These are phyloP conservation scores for Clonostachys sp. DNA, from an alignment of 2,329 filamentous ascomycete species.

Conservation along the genomic window DNA sequence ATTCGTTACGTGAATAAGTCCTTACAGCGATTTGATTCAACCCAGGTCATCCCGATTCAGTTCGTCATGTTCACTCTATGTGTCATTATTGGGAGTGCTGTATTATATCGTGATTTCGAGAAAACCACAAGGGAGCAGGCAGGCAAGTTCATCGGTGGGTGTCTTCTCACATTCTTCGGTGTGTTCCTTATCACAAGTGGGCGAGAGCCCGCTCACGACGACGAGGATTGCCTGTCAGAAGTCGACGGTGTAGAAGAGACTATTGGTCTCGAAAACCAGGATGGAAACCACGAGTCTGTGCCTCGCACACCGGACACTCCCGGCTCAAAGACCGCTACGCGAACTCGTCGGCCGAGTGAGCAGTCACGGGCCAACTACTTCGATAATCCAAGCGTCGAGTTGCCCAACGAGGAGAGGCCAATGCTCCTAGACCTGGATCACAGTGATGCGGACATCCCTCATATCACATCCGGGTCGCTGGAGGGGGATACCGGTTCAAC, in stretches of 20 bases:
- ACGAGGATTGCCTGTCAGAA: conserved; percentile 47
- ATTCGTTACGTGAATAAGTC: conserved; percentile 90
- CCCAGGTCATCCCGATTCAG: conserved; percentile 95
- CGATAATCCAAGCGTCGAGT: conserved; percentile 22
- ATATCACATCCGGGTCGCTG: conserved; percentile 19
- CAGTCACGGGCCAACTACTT: conserved; percentile 40
- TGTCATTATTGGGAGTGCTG: conserved; percentile 88
- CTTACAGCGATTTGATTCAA: conserved; percentile 91
- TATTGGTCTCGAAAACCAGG: conserved; percentile 53
- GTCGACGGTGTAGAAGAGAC: conserved; percentile 59
- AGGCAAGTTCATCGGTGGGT: conserved; percentile 83
- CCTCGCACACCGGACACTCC: conserved; percentile 15
- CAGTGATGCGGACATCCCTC: too few species aligned
- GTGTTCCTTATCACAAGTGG: conserved; percentile 97
- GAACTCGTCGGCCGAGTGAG: conserved; percentile 43
- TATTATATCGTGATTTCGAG: conserved; percentile 94
- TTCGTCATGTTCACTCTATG: conserved; percentile 96
- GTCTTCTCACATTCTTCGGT: conserved; percentile 86
- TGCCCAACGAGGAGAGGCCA: background rate
- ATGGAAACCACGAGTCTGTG: conserved; percentile 10
- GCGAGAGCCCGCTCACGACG: conserved; percentile 53
- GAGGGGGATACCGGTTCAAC: conserved; percentile 15
- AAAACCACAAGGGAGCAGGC: conserved; percentile 70
- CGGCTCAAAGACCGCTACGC: conserved; percentile 5
- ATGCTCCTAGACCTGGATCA: too few species aligned